Evolutionary conservation across 768 basidiomycete genomes (phyloP).

Genomic region (Gloeophyllum trabeum): DNA sequence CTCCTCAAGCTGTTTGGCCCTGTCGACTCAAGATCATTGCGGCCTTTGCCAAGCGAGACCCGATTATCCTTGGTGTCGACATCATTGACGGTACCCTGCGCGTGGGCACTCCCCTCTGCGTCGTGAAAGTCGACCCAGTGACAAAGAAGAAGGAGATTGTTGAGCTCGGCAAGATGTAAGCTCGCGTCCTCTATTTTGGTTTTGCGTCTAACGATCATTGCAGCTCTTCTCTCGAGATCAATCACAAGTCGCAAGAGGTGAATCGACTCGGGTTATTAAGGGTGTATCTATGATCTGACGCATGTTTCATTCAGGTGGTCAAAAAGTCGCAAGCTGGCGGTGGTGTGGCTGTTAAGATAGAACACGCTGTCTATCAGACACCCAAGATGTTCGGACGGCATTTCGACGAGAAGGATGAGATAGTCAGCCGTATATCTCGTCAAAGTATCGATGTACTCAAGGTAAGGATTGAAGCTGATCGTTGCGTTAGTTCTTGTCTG

Average conservation of each 20-base stretch:
- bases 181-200: constrained; percentile 5
- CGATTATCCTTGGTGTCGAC: constrained; percentile 94
- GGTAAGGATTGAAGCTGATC: constrained; percentile 27
- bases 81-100: constrained; percentile 88
- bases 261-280: constrained; percentile 13
- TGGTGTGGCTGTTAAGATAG: constrained; percentile 97
- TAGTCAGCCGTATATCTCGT: constrained; percentile 83
- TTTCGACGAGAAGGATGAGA: constrained; percentile 92
- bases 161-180: constrained; percentile 89
- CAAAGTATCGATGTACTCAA: constrained; percentile 95
- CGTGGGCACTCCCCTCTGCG: constrained; percentile 89
- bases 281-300: constrained; percentile 1
- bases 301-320: constrained; percentile 48
- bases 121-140: constrained; percentile 81
- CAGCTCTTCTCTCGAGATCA: constrained; percentile 94
- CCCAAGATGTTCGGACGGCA: constrained; percentile 95
- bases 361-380: constrained; percentile 91
- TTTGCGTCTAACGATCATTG: not conserved
- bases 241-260: constrained; percentile 83
- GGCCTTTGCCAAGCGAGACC: constrained; percentile 94
- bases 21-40: constrained; percentile 87
- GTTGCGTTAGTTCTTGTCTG: not conserved
- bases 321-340: constrained; percentile 93
- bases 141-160: constrained; percentile 89
- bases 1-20: constrained; percentile 94